Percentiles rank a stretch among this genome's conserved stretches.
Conservation (phyloP, 2,329 filamentous ascomycete genomes). For the Calonectria pseudoreteaudii region DNA sequence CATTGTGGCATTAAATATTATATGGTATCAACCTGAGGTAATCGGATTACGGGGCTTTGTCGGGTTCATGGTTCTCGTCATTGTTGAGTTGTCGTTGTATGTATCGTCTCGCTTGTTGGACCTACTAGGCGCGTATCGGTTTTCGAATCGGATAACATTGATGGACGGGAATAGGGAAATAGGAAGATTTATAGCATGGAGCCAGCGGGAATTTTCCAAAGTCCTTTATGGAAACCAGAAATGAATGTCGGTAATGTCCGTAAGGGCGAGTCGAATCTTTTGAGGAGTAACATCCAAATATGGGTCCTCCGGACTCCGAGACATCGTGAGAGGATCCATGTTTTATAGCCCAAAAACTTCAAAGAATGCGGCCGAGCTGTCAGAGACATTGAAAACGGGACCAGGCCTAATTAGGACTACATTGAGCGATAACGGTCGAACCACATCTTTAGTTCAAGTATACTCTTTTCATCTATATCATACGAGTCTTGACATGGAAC, state of each 20-base stretch:
- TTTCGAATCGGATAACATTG: not conserved
- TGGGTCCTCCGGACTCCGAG: not conserved
- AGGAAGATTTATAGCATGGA: not conserved
- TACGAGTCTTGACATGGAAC: not conserved
- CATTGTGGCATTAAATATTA: not conserved
- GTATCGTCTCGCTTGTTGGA: not conserved
- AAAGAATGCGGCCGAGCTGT: conserved; percentile 22
- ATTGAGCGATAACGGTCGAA: not conserved
- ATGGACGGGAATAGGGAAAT: not conserved
- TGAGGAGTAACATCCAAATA: not conserved
- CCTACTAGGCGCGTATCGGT: not conserved
- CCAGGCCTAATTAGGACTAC: conserved; percentile 15
- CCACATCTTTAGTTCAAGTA: not conserved
- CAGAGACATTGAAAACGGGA: conserved; percentile 23
- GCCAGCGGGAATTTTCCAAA: not conserved
- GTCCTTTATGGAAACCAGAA: not conserved
- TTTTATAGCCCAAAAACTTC: conserved; percentile 32
- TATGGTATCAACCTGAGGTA: not conserved
- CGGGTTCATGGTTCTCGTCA: not conserved
- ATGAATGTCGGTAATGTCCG: not conserved
- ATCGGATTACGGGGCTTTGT: not conserved
- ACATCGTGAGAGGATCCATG: conserved; percentile 17
- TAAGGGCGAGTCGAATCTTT: not conserved
- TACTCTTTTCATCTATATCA: not conserved
- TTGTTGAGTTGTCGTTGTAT: not conserved